Evolutionary conservation across 306 rosid genomes (phyloP).

Genomic region (Castanospermum australe): DNA sequence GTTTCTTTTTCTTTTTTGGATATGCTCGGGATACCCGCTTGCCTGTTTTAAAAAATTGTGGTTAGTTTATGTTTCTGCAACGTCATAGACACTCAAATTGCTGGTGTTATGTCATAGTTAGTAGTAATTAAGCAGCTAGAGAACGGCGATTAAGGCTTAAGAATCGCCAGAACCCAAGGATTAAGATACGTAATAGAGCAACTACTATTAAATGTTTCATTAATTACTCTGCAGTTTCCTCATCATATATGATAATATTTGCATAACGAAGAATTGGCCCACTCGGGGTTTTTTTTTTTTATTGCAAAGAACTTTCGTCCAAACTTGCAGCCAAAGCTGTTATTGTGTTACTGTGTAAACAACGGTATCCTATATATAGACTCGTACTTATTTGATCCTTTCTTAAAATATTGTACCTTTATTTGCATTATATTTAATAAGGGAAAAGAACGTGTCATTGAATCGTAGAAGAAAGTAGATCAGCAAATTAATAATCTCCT

Average conservation of each 20-base stretch:
- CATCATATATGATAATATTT: not conserved
- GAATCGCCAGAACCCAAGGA: slow-evolving; percentile 48
- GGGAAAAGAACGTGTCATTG: slow-evolving; percentile 20
- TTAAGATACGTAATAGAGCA: not conserved
- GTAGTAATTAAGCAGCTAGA: slow-evolving; percentile 31
- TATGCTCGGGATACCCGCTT: slow-evolving; percentile 44
- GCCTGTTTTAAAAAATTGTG: slow-evolving; percentile 15
- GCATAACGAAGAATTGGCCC: not conserved
- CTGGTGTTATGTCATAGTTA: not conserved
- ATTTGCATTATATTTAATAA: not conserved
- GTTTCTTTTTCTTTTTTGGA: slow-evolving; percentile 33
- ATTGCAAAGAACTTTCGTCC: slow-evolving; percentile 30
- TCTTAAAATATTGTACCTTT: slow-evolving; percentile 12
- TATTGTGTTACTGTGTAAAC: not conserved
- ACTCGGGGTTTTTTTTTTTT: not conserved
- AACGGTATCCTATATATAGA: not conserved
- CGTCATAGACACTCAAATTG: slow-evolving; percentile 15
- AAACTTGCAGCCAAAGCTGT: slow-evolving; percentile 13
- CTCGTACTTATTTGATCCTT: slow-evolving; percentile 20
- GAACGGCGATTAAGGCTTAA: slow-evolving; percentile 65
- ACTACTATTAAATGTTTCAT: not conserved
- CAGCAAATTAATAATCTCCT: not conserved
- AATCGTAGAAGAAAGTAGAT: slow-evolving; percentile 21
- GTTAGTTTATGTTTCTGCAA: slow-evolving; percentile 1
- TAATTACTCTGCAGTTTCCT: slow-evolving; percentile 14